These are phyloP conservation scores for Starmerella floris DNA, from an alignment of 805 yeast species.

Conservation along the genomic window DNA sequence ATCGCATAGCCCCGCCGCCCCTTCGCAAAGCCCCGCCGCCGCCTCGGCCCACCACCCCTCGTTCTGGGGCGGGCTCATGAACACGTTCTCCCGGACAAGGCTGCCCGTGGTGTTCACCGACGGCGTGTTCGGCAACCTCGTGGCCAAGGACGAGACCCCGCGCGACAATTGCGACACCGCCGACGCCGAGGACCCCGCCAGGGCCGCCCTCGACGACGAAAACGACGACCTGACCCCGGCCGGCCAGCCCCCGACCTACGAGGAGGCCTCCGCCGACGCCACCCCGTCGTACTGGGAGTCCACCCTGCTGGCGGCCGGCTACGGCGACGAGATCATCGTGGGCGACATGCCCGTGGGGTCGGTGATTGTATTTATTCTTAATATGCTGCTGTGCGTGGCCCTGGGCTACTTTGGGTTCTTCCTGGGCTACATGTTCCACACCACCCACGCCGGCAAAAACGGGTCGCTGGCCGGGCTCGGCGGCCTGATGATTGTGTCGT, in stretches of 20 bases:
- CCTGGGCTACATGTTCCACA: slow-evolving; percentile 77
- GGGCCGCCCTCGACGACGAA: slow-evolving; percentile 18
- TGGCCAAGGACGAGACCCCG: slow-evolving; percentile 66
- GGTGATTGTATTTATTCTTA: slow-evolving; percentile 80
- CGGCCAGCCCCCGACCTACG: slow-evolving; percentile 74
- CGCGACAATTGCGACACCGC: slow-evolving; percentile 12
- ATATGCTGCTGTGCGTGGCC: slow-evolving; percentile 71
- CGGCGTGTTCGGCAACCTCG: slow-evolving; percentile 84
- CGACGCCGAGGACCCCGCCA: slow-evolving; percentile 6
- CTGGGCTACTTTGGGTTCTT: slow-evolving; percentile 91
- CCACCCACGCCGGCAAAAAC: slow-evolving; percentile 93
- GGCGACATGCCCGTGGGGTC: slow-evolving; percentile 95
- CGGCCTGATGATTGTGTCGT: slow-evolving; percentile 62
- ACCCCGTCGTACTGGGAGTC: slow-evolving; percentile 97
- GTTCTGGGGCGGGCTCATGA: slow-evolving; percentile 10
- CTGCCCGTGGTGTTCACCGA: slow-evolving; percentile 34
- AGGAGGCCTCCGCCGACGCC: slow-evolving; percentile 86
- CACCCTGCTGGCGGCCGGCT: slow-evolving; percentile 62
- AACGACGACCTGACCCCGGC: slow-evolving; percentile 26
- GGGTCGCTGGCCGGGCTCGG: slow-evolving; percentile 92
- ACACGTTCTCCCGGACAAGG: slow-evolving; percentile 3
- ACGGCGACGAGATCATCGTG: slow-evolving; percentile 75
- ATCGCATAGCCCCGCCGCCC: too few species aligned
- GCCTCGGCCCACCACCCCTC: too few species aligned
- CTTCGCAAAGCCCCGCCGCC: too few species aligned